A percentile compares a stretch with the other conserved stretches of the same genome.
Conservation (phyloP, 495 filamentous ascomycete genomes). For the Annulohypoxylon maeteangense region DNA sequence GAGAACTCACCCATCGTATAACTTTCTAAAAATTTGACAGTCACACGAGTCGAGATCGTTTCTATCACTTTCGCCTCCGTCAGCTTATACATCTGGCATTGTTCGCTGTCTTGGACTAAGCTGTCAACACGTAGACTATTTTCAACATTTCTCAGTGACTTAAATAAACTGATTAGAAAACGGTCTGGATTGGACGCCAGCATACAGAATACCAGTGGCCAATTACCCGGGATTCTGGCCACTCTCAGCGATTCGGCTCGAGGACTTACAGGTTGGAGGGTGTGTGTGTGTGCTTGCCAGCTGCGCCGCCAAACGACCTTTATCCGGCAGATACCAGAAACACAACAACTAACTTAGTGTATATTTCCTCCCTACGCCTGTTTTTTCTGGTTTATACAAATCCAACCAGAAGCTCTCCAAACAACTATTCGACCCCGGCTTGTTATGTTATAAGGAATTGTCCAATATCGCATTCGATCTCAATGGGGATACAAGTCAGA, state of each 20-base stretch:
- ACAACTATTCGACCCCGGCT: conserved; percentile 10
- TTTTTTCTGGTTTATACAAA: conserved; percentile 17
- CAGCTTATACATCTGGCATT: conserved; percentile 44
- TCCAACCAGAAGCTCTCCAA: conserved; percentile 2
- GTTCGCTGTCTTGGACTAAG: conserved; percentile 22
- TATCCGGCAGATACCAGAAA: conserved; percentile 42
- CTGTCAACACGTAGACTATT: conserved; percentile 32
- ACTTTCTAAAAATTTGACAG: conserved; percentile 27
- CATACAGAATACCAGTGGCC: conserved; percentile 20
- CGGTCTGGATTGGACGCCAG: conserved; percentile 28
- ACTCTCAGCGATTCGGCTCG: conserved; percentile 39
- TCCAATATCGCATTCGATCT: conserved; percentile 44
- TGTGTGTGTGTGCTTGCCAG: conserved; percentile 39
- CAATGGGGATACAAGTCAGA: conserved; percentile 61
- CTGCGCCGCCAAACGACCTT: conserved; percentile 43
- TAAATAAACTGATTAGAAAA: conserved; percentile 18
- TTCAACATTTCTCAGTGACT: conserved; percentile 13
- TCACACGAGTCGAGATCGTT: conserved; percentile 29
- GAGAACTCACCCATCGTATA: conserved; percentile 28
- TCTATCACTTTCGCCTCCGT: conserved; percentile 26
- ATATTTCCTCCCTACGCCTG: conserved; percentile 31
- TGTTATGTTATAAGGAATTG: conserved; percentile 43
- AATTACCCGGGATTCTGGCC: conserved; percentile 45
- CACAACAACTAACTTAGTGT: conserved; percentile 30
- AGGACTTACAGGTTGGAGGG: conserved; percentile 38